Conservation (phyloP, 2,329 filamentous ascomycete species). For the Tolypocladium tropicale region DNA sequence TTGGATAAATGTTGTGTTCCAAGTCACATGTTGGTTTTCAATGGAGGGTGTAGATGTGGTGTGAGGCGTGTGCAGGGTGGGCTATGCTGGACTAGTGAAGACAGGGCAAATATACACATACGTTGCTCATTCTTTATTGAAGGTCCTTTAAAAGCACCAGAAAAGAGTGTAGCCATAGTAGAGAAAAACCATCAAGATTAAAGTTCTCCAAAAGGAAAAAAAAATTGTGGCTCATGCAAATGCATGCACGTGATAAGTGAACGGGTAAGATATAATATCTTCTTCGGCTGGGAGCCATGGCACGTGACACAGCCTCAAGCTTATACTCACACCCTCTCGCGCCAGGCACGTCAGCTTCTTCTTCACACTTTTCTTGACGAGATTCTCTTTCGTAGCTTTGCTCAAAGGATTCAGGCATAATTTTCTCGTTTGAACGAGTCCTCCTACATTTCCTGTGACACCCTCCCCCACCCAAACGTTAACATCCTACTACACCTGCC, state of each 20-base stretch:
- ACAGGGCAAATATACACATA: neutral
- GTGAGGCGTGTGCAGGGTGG: no score
- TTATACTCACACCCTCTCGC: neutral
- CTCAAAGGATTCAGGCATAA: neutral
- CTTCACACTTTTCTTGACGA: neutral
- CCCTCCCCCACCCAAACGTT: neutral
- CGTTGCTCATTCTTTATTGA: neutral
- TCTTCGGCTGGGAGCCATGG: neutral
- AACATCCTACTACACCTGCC: neutral
- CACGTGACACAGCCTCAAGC: neutral
- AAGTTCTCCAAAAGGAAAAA: neutral
- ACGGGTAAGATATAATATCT: neutral
- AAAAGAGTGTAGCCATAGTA: neutral
- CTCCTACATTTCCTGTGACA: neutral
- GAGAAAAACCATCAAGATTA: neutral
- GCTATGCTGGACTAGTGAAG: neutral
- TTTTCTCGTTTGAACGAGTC: neutral
- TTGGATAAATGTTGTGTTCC: no score
- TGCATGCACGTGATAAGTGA: neutral
- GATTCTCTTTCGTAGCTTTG: neutral
- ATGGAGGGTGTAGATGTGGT: no score
- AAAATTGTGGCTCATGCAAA: neutral
- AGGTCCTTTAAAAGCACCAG: neutral
- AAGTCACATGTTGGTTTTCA: no score
- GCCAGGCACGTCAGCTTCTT: neutral